Evolutionary conservation across 306 rosid genomes (phyloP).

Genomic region (Cicer judaicum): DNA sequence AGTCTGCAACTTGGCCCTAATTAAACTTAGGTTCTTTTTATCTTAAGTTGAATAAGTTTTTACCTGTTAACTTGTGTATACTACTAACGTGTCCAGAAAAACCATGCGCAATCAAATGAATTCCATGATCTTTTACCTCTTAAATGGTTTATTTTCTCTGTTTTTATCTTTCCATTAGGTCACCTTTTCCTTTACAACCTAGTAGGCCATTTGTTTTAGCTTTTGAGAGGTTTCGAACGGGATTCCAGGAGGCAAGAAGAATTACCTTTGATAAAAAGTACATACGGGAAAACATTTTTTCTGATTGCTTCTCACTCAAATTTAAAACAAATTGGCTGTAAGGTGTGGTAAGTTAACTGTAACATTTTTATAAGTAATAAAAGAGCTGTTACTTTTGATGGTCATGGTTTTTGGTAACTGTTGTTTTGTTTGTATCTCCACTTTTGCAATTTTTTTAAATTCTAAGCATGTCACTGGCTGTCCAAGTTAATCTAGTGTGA

Average conservation of each 20-base stretch:
- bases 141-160: not conserved
- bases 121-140: not conserved
- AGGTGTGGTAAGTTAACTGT: not conserved
- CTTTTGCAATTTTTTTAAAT: not conserved
- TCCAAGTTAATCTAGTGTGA: constrained; percentile 4
- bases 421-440: not conserved
- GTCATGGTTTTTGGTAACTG: constrained; percentile 5
- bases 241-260: not conserved
- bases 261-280: not conserved
- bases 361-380: not conserved
- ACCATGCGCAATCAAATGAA: constrained; percentile 3
- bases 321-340: not conserved
- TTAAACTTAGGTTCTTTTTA: not conserved
- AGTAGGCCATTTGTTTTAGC: not conserved
- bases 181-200: constrained; percentile 10
- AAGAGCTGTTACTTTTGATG: not conserved
- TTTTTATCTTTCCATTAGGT: constrained; percentile 3
- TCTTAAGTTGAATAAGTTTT: not conserved
- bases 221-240: not conserved
- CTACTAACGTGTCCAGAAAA: not conserved
- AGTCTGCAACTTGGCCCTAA: not conserved
- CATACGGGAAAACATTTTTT: not conserved
- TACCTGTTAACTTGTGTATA: not conserved
- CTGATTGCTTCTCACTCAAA: not conserved
- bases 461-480: not conserved